Evolutionary conservation across 2,329 filamentous ascomycete genomes (phyloP), one percentile per base, ranked within the genome.

Genomic region (Exophiala sp.): DNA sequence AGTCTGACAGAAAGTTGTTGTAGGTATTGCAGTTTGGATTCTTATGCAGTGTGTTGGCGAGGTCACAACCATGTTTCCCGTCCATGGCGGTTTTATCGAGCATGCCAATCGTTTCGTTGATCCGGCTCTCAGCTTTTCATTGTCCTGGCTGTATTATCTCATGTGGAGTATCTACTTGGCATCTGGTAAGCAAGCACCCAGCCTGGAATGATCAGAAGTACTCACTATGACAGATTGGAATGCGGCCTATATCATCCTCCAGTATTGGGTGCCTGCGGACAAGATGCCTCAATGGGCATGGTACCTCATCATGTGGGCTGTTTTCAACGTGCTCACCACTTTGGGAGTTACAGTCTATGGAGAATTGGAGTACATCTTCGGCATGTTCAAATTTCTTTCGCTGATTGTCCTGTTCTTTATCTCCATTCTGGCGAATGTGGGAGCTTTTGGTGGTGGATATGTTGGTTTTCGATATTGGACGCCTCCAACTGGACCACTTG

Each of bases 401-500:
- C 62, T 71, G 10, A 51, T 69, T 11, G 65, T 65, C 36, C 63
- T 65, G 12, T 71, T 68, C 47, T 50, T 72, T 12, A 62, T 70
- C 7, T 66, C 68, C 1, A 69, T 71, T 11, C 60, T 71, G 1
- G 54, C 69, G 21, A 68, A 70, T 38, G 69, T 68, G 1, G 70
- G 69, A 1, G 69, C 66, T 3, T 65, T 71, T 16, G 68, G 69
- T 20, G 66, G 65, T 18, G 64, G 67, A 16, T 71, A 71, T 24
- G 68, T 95, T 52, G 91, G 91, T 52, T 88, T 82, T 34, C 78
- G 76, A 52, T 90, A 84, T 72, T 96, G 90, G 90, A 70, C 77
- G 7, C 62, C 85, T 20, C 91, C 91, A 1, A 18, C 16, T 18
- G 68, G 68, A 12, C 67, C 63, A 5, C 65, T 71, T 32, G 65